These are phyloP conservation scores for Solanum paucissectum DNA, from an alignment of 257 asterid genomes.

Conservation along the genomic window DNA sequence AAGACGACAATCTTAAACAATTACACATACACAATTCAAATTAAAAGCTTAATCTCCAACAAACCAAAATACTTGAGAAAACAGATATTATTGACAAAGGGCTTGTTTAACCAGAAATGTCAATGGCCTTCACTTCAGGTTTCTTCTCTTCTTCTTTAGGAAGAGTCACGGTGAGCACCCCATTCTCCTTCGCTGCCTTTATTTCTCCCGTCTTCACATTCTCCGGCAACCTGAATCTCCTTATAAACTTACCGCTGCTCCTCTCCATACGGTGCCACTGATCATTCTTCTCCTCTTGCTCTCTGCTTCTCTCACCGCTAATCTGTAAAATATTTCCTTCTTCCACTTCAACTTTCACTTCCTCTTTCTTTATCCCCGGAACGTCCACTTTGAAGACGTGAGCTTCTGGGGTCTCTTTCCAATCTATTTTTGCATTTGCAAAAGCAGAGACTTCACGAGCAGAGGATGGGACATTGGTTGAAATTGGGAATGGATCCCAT, in stretches of 20 bases:
- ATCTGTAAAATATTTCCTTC: neutral
- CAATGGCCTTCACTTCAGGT: constrained; percentile 1
- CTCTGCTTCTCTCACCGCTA: constrained; percentile 17
- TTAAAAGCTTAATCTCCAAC: too few species aligned
- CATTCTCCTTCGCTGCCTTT: neutral
- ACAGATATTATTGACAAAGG: neutral
- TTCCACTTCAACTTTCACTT: neutral
- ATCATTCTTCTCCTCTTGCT: constrained; percentile 15
- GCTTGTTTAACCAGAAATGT: neutral
- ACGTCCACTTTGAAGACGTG: constrained; percentile 17
- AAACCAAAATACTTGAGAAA: neutral
- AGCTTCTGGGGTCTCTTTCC: constrained; percentile 22
- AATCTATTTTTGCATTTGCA: constrained; percentile 4
- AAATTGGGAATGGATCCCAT: neutral
- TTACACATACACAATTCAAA: too few species aligned
- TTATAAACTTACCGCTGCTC: constrained; percentile 10
- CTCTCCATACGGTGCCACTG: constrained; percentile 16
- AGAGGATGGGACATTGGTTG: neutral
- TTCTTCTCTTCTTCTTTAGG: neutral
- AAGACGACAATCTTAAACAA: neutral
- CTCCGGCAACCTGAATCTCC: constrained; percentile 13
- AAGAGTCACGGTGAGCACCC: neutral
- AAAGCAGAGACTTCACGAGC: neutral
- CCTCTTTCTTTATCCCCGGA: constrained; percentile 17
- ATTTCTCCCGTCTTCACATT: neutral